A percentile compares a stretch with the other conserved stretches of the same genome.
Evolutionary conservation across 352 stramenopile species (phyloP).

Genomic region (Pythium monospermum): DNA sequence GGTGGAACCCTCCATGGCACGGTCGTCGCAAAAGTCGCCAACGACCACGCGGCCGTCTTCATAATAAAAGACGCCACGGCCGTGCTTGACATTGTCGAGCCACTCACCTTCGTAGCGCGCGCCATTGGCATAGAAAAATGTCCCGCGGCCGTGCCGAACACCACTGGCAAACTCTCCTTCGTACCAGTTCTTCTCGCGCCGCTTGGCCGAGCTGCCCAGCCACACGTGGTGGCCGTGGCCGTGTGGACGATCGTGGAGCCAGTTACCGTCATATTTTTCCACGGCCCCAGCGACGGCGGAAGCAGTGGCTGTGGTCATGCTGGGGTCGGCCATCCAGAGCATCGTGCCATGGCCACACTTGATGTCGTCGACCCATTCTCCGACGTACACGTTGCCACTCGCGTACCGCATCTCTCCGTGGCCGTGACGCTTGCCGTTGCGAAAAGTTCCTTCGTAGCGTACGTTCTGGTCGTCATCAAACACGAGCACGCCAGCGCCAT

Average conservation of each 20-base stretch:
- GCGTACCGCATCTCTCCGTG: conserved; percentile 64
- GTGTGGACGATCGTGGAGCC: conserved; percentile 62
- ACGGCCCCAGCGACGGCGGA: no score
- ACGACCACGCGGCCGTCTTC: conserved; percentile 61
- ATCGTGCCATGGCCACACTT: conserved; percentile 78
- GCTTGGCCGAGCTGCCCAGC: conserved; percentile 20
- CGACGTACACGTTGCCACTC: conserved; percentile 58
- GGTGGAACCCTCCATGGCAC: conserved; percentile 24
- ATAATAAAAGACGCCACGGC: conserved; percentile 63
- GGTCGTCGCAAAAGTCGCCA: conserved; percentile 40
- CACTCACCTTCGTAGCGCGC: conserved; percentile 82
- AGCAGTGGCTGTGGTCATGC: no score
- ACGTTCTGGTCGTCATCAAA: conserved; percentile 61
- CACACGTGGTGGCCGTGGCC: conserved; percentile 83
- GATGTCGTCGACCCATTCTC: conserved; percentile 60
- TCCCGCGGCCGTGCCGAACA: conserved; percentile 54
- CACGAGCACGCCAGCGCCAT: conserved; percentile 64
- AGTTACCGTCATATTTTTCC: conserved; percentile 74
- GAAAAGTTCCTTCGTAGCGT: conserved; percentile 55
- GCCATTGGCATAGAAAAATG: conserved; percentile 87
- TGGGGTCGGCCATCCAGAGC: conserved; percentile 45
- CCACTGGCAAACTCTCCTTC: conserved; percentile 69
- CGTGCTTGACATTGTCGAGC: conserved; percentile 75
- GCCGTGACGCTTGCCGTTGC: conserved; percentile 44
- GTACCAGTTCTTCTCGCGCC: conserved; percentile 79